Conservation (phyloP, 257 asterid genomes). For the Pogostemon cablin region DNA sequence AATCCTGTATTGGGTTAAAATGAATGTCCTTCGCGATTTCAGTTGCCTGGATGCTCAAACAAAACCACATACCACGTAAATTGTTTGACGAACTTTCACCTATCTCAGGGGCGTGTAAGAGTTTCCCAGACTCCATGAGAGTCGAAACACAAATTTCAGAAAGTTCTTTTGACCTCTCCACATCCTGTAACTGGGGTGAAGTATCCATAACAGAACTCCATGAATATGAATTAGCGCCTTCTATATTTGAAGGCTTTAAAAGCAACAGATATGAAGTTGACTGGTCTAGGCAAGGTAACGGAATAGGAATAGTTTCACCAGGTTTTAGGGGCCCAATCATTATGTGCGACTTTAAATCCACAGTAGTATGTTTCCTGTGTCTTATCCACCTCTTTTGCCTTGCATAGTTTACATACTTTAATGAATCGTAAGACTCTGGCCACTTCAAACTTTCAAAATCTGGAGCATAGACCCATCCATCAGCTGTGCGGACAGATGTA, state of each 20-base stretch:
- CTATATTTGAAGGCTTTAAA: constrained; percentile 60
- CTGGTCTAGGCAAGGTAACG: constrained; percentile 70
- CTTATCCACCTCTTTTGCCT: constrained; percentile 94
- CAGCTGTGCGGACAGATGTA: constrained; percentile 60
- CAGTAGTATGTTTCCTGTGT: constrained; percentile 51
- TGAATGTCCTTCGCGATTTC: constrained; percentile 76
- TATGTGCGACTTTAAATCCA: constrained; percentile 48
- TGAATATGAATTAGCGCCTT: constrained; percentile 51
- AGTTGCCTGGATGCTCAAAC: constrained; percentile 75
- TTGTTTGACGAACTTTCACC: constrained; percentile 74
- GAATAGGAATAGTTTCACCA: constrained; percentile 75
- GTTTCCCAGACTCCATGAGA: constrained; percentile 71
- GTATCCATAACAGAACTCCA: constrained; percentile 79
- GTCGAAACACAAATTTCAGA: constrained; percentile 65
- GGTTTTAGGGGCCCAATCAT: constrained; percentile 72
- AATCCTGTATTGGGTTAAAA: constrained; percentile 75
- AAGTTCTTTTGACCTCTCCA: constrained; percentile 44
- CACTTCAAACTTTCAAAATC: constrained; percentile 68
- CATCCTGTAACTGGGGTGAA: constrained; percentile 54
- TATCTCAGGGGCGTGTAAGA: constrained; percentile 61
- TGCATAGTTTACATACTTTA: constrained; percentile 57
- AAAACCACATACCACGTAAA: constrained; percentile 75
- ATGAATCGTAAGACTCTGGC: constrained; percentile 75
- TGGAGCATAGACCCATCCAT: constrained; percentile 97
- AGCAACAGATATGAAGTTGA: constrained; percentile 63